Evolutionary conservation across 345 rosid species (phyloP).

Genomic region (Nephelium lappaceum): DNA sequence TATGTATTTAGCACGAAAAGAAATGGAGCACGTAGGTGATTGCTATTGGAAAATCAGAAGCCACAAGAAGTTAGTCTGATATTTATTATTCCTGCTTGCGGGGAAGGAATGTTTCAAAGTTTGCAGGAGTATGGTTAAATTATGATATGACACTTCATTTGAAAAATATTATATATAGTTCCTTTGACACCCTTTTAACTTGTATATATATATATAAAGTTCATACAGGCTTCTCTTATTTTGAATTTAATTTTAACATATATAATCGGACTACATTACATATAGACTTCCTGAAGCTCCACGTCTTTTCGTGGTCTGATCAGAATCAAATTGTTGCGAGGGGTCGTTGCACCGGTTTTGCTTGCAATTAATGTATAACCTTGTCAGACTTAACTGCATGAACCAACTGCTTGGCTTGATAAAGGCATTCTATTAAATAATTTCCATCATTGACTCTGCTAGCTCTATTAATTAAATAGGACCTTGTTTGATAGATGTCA

Average conservation of each 20-base stretch:
- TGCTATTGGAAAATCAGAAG: too few species aligned
- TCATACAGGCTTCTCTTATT: too few species aligned
- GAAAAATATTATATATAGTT: too few species aligned
- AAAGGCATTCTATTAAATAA: too few species aligned
- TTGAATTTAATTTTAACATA: neutral
- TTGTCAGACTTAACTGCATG: neutral
- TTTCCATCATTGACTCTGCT: neutral
- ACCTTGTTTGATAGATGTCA: neutral
- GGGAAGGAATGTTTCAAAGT: slow-evolving; percentile 10
- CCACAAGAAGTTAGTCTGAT: too few species aligned
- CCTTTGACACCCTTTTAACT: too few species aligned
- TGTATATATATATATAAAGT: too few species aligned
- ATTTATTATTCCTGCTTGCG: neutral
- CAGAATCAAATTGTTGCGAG: neutral
- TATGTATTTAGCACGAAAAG: too few species aligned
- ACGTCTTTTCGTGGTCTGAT: neutral
- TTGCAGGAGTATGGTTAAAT: neutral
- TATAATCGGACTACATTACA: too few species aligned
- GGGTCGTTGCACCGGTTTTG: neutral
- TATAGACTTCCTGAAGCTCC: neutral
- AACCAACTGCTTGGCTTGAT: neutral
- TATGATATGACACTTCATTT: neutral
- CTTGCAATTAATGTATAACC: neutral
- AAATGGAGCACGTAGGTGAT: too few species aligned
- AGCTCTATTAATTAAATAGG: too few species aligned